Evolutionary conservation across 2,329 filamentous ascomycete genomes (phyloP).

Genomic region (Fusarium sp.): DNA sequence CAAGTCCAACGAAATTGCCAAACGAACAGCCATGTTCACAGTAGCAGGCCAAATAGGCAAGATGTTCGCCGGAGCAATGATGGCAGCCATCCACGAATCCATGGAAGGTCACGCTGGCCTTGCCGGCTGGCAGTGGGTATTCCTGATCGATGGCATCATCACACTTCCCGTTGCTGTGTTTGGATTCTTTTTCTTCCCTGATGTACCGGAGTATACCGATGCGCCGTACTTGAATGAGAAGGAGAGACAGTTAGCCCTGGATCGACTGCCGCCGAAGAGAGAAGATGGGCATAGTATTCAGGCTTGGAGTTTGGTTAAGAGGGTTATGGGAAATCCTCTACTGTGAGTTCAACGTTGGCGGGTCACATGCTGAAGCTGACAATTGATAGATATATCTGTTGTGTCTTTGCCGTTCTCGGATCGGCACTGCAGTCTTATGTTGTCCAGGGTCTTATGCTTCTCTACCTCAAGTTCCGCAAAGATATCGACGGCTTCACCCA

Average conservation of each 20-base stretch:
- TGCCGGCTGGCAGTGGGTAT: constrained; percentile 61
- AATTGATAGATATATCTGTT: constrained; percentile 26
- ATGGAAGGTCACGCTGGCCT: constrained; percentile 55
- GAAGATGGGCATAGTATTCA: constrained; percentile 50
- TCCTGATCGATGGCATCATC: constrained; percentile 39
- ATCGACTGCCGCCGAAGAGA: constrained; percentile 48
- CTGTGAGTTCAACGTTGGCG: no score
- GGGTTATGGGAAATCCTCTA: constrained; percentile 44
- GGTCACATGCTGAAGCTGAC: no score
- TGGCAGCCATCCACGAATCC: constrained; percentile 54
- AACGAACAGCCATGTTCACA: constrained; percentile 68
- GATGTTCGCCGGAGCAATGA: constrained; percentile 69
- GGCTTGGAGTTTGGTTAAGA: constrained; percentile 45
- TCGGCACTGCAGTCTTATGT: constrained; percentile 40
- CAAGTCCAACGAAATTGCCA: constrained; percentile 65
- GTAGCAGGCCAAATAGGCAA: constrained; percentile 66
- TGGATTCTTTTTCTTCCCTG: constrained; percentile 39
- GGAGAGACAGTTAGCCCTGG: constrained; percentile 49
- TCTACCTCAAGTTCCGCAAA: constrained; percentile 41
- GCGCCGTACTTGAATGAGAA: constrained; percentile 51
- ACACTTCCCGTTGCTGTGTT: constrained; percentile 36
- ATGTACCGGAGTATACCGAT: constrained; percentile 50
- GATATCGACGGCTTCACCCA: constrained; percentile 37
- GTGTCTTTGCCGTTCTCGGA: constrained; percentile 47
- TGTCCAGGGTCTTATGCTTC: constrained; percentile 41